These are phyloP conservation scores for Ulmus americana DNA, from an alignment of 331 rosid species.

Conservation along the genomic window DNA sequence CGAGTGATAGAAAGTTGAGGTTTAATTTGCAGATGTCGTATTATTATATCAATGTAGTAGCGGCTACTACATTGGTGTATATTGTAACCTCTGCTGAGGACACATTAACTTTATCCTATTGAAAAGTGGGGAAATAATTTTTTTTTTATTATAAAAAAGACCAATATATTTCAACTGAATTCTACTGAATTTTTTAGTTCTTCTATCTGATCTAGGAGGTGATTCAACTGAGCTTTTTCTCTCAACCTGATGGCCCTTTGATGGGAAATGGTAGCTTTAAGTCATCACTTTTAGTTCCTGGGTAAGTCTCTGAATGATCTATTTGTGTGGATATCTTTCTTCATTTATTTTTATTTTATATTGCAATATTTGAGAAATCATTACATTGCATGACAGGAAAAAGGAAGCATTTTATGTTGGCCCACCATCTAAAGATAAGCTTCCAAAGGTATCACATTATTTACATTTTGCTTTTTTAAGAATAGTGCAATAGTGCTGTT, in stretches of 20 bases:
- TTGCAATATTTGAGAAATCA: slow-evolving; percentile 11
- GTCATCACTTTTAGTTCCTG: slow-evolving; percentile 65
- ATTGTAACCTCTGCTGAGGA: not conserved
- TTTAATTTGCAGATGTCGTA: not conserved
- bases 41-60: not conserved
- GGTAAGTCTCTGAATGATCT: slow-evolving; percentile 44
- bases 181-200: slow-evolving; percentile 10
- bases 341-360: slow-evolving; percentile 15
- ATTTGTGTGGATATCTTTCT: slow-evolving; percentile 10
- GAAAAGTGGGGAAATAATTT: not conserved
- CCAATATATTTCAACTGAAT: not conserved
- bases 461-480: slow-evolving; percentile 1
- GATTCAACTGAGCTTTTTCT: slow-evolving; percentile 56
- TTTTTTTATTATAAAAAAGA: not conserved
- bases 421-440: slow-evolving; percentile 70
- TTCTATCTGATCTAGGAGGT: slow-evolving; percentile 46
- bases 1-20: slow-evolving; percentile 3
- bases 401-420: slow-evolving; percentile 82
- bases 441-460: slow-evolving; percentile 58
- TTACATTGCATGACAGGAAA: slow-evolving; percentile 33
- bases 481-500: slow-evolving; percentile 11
- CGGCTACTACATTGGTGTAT: slow-evolving; percentile 4
- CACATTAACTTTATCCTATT: too few relatives aligned
- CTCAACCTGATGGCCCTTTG: slow-evolving; percentile 88
- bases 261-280: slow-evolving; percentile 65